A percentile compares a stretch with the other conserved stretches of the same genome.
phyloP scores from a whole-genome alignment of 2,329 filamentous ascomycete genomes.

The Davidsoniella australis region DNA sequence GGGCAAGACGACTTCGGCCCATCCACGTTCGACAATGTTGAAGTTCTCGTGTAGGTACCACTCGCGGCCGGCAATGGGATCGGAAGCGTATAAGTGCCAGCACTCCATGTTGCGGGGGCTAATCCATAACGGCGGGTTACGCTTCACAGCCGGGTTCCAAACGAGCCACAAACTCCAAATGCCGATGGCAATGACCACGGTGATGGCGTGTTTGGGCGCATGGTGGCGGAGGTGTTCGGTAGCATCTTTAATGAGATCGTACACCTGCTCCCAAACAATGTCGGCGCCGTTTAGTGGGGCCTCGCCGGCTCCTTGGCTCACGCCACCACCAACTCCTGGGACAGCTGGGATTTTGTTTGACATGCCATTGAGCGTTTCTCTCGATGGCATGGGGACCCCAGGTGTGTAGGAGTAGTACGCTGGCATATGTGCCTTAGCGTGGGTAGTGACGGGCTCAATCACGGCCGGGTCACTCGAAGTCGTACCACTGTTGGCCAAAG shows the following conservation, averaged over 20 bases:
- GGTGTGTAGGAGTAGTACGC: too few species aligned
- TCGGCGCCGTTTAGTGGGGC: neutral
- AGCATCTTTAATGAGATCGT: neutral
- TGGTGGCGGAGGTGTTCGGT: neutral
- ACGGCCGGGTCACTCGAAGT: too few species aligned
- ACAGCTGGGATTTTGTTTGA: too few species aligned
- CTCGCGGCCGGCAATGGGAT: neutral
- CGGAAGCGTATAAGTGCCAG: neutral
- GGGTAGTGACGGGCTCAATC: too few species aligned
- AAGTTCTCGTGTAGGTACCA: slow-evolving; percentile 1
- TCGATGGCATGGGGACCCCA: too few species aligned
- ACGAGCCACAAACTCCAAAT: neutral
- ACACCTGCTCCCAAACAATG: neutral
- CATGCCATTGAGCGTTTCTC: too few species aligned
- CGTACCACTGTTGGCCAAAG: too few species aligned
- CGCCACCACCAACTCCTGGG: too few species aligned
- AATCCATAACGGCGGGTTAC: neutral
- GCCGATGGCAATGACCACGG: neutral
- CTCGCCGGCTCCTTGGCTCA: too few species aligned
- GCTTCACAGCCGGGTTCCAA: neutral
- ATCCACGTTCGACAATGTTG: neutral
- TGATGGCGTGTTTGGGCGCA: neutral
- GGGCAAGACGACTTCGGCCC: neutral
- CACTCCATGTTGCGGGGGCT: neutral
- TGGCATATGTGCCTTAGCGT: too few species aligned